phyloP scores from a whole-genome alignment of 2,329 filamentous ascomycete genomes.

The Fusarium ramigenum region DNA sequence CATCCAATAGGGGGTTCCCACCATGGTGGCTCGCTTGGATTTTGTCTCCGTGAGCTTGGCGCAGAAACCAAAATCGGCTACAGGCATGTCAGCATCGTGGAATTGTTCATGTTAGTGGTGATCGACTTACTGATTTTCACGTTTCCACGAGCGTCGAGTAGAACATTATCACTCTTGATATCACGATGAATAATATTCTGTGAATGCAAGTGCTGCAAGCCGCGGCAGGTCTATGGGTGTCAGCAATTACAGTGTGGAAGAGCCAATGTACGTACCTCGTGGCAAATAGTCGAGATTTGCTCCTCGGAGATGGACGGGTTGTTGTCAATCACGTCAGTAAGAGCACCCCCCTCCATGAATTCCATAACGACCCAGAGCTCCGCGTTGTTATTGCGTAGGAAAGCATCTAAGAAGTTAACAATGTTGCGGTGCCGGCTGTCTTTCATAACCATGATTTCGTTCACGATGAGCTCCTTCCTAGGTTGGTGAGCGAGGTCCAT shows the following conservation, averaged over 20 bases:
- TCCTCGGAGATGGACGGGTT: slow-evolving; percentile 94
- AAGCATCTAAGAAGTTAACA: slow-evolving; percentile 98
- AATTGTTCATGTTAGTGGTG: background rate
- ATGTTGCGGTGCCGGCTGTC: slow-evolving; percentile 98
- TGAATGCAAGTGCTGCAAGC: slow-evolving; percentile 90
- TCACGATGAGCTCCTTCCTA: slow-evolving; percentile 97
- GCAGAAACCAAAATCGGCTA: slow-evolving; percentile 98
- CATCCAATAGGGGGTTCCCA: slow-evolving; percentile 99
- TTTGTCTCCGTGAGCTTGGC: slow-evolving; percentile 97
- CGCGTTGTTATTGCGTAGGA: slow-evolving; percentile 90
- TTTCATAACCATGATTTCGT: slow-evolving; percentile 99
- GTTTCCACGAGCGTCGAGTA: slow-evolving; percentile 91
- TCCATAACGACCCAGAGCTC: slow-evolving; percentile 99
- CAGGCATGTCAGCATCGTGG: slow-evolving; percentile 25
- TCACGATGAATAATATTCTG: slow-evolving; percentile 99
- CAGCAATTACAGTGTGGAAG: slow-evolving; percentile 7
- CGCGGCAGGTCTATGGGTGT: slow-evolving; percentile 82
- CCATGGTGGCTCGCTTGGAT: slow-evolving; percentile 98
- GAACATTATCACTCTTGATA: slow-evolving; percentile 99
- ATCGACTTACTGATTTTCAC: slow-evolving; percentile 90
- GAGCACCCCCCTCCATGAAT: slow-evolving; percentile 97
- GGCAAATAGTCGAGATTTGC: slow-evolving; percentile 96
- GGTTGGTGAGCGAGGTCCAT: slow-evolving; percentile 99
- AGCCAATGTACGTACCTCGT: slow-evolving; percentile 73
- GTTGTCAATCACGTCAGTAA: slow-evolving; percentile 99